Conservation (phyloP, 2,329 filamentous ascomycete species). For the Chaetomiaceae sp. region DNA sequence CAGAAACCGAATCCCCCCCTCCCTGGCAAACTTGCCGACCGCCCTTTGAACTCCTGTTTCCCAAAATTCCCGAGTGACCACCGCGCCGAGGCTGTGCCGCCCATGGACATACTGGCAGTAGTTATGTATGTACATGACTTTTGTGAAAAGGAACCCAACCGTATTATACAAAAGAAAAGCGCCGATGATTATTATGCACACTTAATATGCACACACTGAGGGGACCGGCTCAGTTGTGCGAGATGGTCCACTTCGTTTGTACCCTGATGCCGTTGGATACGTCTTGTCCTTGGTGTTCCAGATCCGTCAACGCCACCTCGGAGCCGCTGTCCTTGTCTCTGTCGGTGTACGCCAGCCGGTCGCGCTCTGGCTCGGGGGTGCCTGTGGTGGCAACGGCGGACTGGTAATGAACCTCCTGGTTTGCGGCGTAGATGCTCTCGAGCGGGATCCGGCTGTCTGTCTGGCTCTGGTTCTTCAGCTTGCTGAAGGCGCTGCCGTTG, state of each 20-base stretch:
- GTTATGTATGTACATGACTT: too few species aligned
- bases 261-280: slow-evolving; percentile 13
- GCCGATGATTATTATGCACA: not conserved
- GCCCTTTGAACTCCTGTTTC: too few species aligned
- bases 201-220: not conserved
- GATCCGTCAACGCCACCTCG: slow-evolving; percentile 13
- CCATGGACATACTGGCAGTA: too few species aligned
- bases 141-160: too few species aligned
- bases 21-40: too few species aligned
- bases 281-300: not conserved
- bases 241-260: slow-evolving; percentile 22
- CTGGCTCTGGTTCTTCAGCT: slow-evolving; percentile 12
- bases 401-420: slow-evolving; percentile 17
- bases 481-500: slow-evolving; percentile 13
- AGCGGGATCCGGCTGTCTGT: slow-evolving; percentile 10
- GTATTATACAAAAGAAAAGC: not conserved
- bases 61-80: too few species aligned
- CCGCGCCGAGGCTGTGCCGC: too few species aligned
- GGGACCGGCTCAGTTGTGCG: slow-evolving; percentile 12
- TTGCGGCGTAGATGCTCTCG: slow-evolving; percentile 20
- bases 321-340: slow-evolving; percentile 18
- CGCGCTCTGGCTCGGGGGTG: not conserved
- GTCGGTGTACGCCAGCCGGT: not conserved
- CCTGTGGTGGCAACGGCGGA: slow-evolving; percentile 6
- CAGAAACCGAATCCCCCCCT: too few species aligned